Percentiles rank a stretch among this genome's conserved stretches.
These are phyloP conservation scores for Salvia rosmarinus DNA, from an alignment of 257 asterid species.

Conservation along the genomic window DNA sequence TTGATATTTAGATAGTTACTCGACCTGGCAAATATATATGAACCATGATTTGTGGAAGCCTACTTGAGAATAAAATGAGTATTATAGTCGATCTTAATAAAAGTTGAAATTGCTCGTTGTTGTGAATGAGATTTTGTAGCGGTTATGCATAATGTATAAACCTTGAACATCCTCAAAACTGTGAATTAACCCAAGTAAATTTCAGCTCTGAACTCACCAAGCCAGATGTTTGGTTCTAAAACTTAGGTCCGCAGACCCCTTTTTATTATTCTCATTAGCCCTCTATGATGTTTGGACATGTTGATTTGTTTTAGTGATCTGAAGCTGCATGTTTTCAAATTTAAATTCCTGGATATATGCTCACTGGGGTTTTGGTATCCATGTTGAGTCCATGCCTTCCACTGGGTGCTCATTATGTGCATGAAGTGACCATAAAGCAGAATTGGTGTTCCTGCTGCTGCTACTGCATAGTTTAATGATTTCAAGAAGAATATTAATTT, in stretches of 20 bases:
- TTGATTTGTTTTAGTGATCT: neutral
- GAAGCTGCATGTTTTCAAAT: neutral
- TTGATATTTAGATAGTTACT: neutral
- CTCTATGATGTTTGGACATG: neutral
- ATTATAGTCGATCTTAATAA: neutral
- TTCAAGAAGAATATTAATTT: neutral
- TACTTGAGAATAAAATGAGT: neutral
- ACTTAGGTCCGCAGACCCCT: neutral
- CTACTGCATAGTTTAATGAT: neutral
- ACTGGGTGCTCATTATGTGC: neutral
- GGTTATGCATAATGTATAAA: neutral
- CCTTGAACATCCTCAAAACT: neutral
- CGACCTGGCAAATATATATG: neutral
- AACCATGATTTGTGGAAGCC: neutral
- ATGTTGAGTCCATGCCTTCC: neutral
- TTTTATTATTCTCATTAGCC: neutral
- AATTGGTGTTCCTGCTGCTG: slow-evolving; percentile 14
- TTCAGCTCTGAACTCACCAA: slow-evolving; percentile 8
- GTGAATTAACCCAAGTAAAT: neutral
- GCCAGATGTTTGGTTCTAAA: slow-evolving; percentile 15
- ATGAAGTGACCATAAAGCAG: neutral
- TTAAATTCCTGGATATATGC: neutral
- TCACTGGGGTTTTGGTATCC: neutral
- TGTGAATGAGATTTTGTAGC: neutral
- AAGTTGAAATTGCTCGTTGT: neutral